Evolutionary conservation across 352 stramenopile genomes (phyloP), one percentile per base, ranked within the genome.

Genomic region (Phytopythium delawarense): DNA sequence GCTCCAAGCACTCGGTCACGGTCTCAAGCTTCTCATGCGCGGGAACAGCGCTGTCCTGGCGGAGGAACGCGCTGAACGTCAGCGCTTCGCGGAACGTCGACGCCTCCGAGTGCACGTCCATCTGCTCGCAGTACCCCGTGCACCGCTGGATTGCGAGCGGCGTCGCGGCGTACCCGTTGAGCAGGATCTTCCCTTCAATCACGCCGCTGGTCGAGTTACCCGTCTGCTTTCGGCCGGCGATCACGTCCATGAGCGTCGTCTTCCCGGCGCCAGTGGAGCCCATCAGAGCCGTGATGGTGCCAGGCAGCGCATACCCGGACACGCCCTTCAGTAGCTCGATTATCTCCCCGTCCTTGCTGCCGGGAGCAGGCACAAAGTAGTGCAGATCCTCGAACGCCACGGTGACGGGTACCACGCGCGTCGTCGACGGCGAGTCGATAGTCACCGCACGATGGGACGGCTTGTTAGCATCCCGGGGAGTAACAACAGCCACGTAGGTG

Each of bases 231-330:
- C 91, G 72, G 35, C 92, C 67, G 1, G 90, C 84, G 55, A 98
- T 88, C 3, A 97, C 89, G 74, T 98, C 89, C 63, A 96, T 85
- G 12, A 98, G 74, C 12, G 91, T 98, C 28, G 72, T 87, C 50
- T 78, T 92, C 28, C 81, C 83, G 0, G 82, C 81, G 37, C 78
- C 83, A 88, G 21, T 81, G 83, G 68, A 85, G 20, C 88, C 87
- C 79, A 95, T 94, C 1, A 97, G 66, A n/a, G 83, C 88, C 35
- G 82, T 96, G 62, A 96, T 79, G 34, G 74, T 88, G 4, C 85
- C 84, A 28, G 84, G 69, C 32, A 77, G 64, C 49, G 88, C 73
- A 34, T 82, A 79, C 25, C 85, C 85, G 61, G 48, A 73, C 12
- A 95, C 69, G 57, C 71, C 75, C 40, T 87, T 87, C 23, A 96